Base-by-base conservation (phyloP, 805 yeast genomes). In the Yarrowia divulgata region DNA sequence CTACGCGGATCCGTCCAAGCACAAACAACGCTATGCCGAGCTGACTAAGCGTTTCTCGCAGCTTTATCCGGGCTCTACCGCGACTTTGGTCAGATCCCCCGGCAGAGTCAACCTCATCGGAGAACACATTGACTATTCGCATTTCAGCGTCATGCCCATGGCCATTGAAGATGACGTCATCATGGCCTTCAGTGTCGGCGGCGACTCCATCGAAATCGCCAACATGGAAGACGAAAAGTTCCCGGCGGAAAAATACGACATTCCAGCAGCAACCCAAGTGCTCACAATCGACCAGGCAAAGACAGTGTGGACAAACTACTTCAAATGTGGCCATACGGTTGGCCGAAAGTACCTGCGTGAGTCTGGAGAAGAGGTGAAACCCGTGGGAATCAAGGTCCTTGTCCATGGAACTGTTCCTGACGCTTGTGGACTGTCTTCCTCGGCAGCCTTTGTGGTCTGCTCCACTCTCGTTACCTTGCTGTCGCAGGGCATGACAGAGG, bases 31-130 rank as follows among this genome's bases (percentile, higher is more conserved):
- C 19, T 74, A 73, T 58, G 64, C 45, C 19, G 37, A 35, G 14
- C 69, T 74, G 52, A 49, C 72, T 63, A 64, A 69, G 19, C 54
- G 68, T 49, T 74, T 74, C 55, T 71, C 71, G 34, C 69, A 69
- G 60, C 68, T 68, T 8, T 70, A 68, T 9, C 32, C 34, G 32
- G 74, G 73, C 23, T 46, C 60, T 3, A 9, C 60, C 0, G 84
- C 85, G 4, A 83, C 81, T 42, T 83, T 87, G 74, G 77, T 86
- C 29, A 81, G 92, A 64, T 85, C 90, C 16, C 93, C 93, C n/a
- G 93, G 93, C 40, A 80, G 93, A 73, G 93, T 89, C 67, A 89
- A 88, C 75, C 79, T 89, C 70, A 87, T 89, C 69, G 93, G 93
- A 45, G 93, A 89, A 72, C 93, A 89, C 75, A 85, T 89, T 69